Conservation (phyloP, 73 alveolate genomes). For the Paramecium octaurelia region DNA sequence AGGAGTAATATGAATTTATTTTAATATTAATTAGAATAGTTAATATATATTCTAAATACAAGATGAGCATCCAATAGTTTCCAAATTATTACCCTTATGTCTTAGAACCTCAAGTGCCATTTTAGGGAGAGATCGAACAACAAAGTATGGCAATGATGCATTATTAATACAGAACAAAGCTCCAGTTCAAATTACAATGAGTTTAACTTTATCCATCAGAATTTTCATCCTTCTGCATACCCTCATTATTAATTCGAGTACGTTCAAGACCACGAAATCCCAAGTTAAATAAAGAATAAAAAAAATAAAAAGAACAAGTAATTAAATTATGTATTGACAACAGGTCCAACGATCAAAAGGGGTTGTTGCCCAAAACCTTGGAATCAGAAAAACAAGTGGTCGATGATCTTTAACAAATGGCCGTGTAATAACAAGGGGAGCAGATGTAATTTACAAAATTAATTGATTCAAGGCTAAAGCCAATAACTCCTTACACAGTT, state of each 20-base stretch:
- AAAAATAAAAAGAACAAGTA: background rate
- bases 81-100: background rate
- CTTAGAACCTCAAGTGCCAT: background rate
- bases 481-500: background rate
- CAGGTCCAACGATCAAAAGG: background rate
- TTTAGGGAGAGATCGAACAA: background rate
- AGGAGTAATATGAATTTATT: background rate
- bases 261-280: background rate
- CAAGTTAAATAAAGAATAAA: background rate
- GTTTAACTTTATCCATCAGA: background rate
- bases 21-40: background rate
- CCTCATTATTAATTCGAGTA: background rate
- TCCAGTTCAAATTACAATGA: background rate
- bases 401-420: background rate
- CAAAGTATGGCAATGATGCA: background rate
- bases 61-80: background rate
- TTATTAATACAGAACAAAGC: background rate
- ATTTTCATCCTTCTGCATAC: background rate
- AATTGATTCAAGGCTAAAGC: background rate
- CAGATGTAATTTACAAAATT: background rate
- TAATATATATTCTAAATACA: background rate
- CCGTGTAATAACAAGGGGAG: background rate
- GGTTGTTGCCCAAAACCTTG: background rate
- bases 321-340: background rate
- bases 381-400: constrained; percentile 5